Conservation (phyloP, 192 early-diverging fungal species). For the Phlyctochytrium arcticum region DNA sequence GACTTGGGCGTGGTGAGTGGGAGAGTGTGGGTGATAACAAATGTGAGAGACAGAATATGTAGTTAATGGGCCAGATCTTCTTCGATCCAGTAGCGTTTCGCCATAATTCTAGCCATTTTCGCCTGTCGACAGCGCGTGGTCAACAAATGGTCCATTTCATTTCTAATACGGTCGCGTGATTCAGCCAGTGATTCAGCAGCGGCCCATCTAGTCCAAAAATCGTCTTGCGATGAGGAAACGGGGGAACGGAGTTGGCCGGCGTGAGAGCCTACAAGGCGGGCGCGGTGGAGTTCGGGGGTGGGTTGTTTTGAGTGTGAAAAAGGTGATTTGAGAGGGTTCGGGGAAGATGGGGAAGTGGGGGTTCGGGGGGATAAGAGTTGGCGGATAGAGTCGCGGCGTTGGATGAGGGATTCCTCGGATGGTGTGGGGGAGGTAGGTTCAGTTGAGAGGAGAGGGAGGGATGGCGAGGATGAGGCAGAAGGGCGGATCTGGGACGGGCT, state of each 20-base stretch:
- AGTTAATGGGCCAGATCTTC: conserved; percentile 1
- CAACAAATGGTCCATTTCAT: not conserved
- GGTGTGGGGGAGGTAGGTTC: not conserved
- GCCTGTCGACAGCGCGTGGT: not conserved
- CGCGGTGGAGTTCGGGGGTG: conserved; percentile 14
- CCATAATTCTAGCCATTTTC: not conserved
- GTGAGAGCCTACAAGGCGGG: not conserved
- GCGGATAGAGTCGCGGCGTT: conserved; percentile 8
- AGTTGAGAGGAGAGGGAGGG: not conserved
- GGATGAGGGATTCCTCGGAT: not conserved
- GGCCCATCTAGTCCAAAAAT: conserved; percentile 20
- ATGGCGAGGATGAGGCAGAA: too few species aligned
- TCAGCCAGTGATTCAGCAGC: conserved; percentile 13
- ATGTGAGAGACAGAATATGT: too few species aligned
- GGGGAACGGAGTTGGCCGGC: not conserved
- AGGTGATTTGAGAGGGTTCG: too few species aligned
- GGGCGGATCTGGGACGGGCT: not conserved
- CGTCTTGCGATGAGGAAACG: not conserved
- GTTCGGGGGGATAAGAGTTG: conserved; percentile 3
- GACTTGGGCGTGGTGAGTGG: too few species aligned
- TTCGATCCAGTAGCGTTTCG: conserved; percentile 2
- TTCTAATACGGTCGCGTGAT: conserved; percentile 11
- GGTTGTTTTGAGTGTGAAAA: too few species aligned
- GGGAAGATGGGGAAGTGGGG: not conserved
- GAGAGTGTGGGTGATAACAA: too few species aligned